phyloP scores from a whole-genome alignment of 176 grass and related monocot species.

The Elaeis guineensis region DNA sequence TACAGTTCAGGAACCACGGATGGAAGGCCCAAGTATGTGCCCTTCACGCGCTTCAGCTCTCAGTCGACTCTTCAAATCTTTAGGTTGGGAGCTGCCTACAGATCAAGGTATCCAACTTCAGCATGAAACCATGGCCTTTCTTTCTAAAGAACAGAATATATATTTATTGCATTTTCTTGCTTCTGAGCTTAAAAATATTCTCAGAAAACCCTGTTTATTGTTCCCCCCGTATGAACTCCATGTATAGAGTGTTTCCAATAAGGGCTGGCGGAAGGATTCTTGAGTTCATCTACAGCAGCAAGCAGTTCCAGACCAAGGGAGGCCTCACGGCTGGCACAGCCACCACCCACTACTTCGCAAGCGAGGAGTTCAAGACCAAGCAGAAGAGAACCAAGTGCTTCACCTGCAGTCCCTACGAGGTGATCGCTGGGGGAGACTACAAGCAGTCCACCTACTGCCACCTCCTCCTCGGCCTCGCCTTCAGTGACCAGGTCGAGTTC shows the following conservation, averaged over 20 bases:
- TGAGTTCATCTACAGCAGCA: conserved; percentile 31
- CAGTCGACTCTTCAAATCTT: conserved; percentile 18
- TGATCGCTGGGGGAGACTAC: conserved; percentile 21
- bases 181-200: too few species aligned
- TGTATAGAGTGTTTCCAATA: conserved; percentile 13
- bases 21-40: conserved; percentile 17
- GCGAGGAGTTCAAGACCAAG: conserved; percentile 23
- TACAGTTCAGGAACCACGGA: conserved; percentile 24
- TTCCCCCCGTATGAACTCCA: too few species aligned
- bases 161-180: too few species aligned
- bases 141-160: too few species aligned
- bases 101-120: conserved; percentile 10
- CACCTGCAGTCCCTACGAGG: conserved; percentile 24
- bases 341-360: conserved; percentile 26
- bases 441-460: conserved; percentile 26
- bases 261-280: conserved; percentile 8
- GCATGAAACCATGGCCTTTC: too few species aligned
- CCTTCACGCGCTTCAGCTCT: conserved; percentile 20
- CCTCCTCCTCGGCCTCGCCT: conserved; percentile 26
- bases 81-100: conserved; percentile 13
- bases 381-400: conserved; percentile 13
- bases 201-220: too few species aligned
- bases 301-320: conserved; percentile 20
- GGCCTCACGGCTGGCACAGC: conserved; percentile 9
- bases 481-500: conserved; percentile 12